Conservation (phyloP, 2,329 filamentous ascomycete species). For the Endocalyx cinctus region DNA sequence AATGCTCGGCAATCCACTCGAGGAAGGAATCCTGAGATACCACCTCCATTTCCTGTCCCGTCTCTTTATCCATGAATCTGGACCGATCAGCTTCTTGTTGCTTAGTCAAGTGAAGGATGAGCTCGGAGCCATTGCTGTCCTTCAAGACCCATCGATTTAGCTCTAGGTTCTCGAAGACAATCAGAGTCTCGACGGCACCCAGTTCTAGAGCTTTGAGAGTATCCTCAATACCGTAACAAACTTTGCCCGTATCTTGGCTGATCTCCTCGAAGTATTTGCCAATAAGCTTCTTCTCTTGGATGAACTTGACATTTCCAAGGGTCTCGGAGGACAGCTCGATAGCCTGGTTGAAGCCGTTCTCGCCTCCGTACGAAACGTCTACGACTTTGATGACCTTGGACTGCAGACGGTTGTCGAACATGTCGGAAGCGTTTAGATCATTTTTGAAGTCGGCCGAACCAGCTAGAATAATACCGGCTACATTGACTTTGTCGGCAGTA, state of each 20-base stretch:
- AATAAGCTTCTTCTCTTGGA: constrained; percentile 99
- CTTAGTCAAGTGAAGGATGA: constrained; percentile 85
- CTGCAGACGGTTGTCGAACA: constrained; percentile 90
- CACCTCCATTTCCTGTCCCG: constrained; percentile 96
- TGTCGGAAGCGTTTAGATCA: constrained; percentile 92
- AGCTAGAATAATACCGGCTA: constrained; percentile 89
- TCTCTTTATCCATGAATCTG: constrained; percentile 91
- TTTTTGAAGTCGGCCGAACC: constrained; percentile 99
- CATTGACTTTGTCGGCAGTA: constrained; percentile 96
- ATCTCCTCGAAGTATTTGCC: constrained; percentile 99
- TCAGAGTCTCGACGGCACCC: constrained; percentile 88
- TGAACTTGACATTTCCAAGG: constrained; percentile 98
- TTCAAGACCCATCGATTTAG: constrained; percentile 90
- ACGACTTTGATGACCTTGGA: constrained; percentile 99
- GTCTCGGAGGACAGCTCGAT: constrained; percentile 95
- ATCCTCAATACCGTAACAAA: constrained; percentile 98
- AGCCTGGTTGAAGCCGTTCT: constrained; percentile 99
- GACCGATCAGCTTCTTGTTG: constrained; percentile 74
- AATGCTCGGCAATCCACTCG: constrained; percentile 99
- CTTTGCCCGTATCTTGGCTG: constrained; percentile 91
- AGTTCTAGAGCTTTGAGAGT: constrained; percentile 95
- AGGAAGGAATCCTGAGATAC: constrained; percentile 84
- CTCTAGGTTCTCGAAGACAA: constrained; percentile 96
- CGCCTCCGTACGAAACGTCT: constrained; percentile 96
- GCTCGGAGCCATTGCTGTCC: constrained; percentile 65